Evolutionary conservation across 352 stramenopile genomes (phyloP), one percentile per base, ranked within the genome.

Genomic region (Pythium dissimile): DNA sequence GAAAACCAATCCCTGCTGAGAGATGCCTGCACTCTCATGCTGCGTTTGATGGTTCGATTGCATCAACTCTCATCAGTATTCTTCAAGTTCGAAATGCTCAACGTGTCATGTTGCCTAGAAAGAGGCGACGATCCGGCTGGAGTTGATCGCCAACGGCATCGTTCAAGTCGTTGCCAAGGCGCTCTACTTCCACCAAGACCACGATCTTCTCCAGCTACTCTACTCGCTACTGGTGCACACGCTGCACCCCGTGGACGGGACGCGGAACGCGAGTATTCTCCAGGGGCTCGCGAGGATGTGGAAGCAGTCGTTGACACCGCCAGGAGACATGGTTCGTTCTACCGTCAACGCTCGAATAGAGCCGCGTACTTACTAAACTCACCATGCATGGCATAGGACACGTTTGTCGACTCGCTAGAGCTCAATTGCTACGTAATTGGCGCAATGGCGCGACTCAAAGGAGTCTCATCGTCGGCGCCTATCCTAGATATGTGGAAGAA

Each of bases 351-450:
- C 16, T 50, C 12, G 18, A 27, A 13, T 35, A 20, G 34, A 12
- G 5, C 12, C 20, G 5, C 12, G 13, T 20, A 41, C 13, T 16
- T 20, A 12, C 38, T 26, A 8, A 23, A 6, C 43, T 50, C 15
- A 39, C 28, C 26, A 38, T 51, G 5, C 46, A 9, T 37, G 6
- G 15, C 39, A 2, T 24, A 81, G 69, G 61, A 71, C 24, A 69
- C 70, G 12, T 75, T 68, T 16, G 37, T 50, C 4, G 69, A 77
- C 26, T 67, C 69, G 8, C 43, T 82, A 23, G 61, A 82, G 49
- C 16, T 69, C 6, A 70, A 59, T 27, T 77, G 73, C 28, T 69
- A 57, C 56, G 50, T 82, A 1, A 44, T 79, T 16, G 69, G 62
- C 13, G 55, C 64, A 21, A 51, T 82, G 16, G 43, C 69, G 3